A percentile compares a stretch with the other conserved stretches of the same genome.
These are phyloP conservation scores for Coemansia asiatica DNA, from an alignment of 192 early-diverging fungal species.

Conservation along the genomic window DNA sequence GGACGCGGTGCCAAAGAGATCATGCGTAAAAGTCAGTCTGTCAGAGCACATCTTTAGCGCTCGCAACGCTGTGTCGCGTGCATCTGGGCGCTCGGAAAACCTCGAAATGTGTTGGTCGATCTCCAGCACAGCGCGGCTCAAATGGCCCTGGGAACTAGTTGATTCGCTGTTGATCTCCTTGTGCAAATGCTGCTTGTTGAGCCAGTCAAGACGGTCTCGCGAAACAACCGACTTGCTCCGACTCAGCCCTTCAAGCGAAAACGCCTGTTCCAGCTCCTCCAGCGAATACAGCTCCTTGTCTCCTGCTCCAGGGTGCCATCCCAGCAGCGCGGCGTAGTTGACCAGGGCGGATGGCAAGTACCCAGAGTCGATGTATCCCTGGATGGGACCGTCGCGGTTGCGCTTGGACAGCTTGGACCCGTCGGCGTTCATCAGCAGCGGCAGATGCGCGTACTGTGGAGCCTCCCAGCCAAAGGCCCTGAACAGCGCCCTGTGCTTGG, in stretches of 20 bases:
- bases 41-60: constrained; percentile 35
- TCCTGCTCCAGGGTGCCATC: constrained; percentile 65
- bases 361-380: constrained; percentile 73
- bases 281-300: constrained; percentile 68
- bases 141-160: not conserved
- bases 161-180: not conserved
- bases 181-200: constrained; percentile 49
- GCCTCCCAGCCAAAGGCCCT: constrained; percentile 74
- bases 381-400: constrained; percentile 68
- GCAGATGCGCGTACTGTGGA: constrained; percentile 84
- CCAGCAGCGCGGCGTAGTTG: constrained; percentile 85
- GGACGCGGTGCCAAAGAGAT: constrained; percentile 25
- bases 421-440: constrained; percentile 80
- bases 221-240: constrained; percentile 51
- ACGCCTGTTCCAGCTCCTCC: constrained; percentile 24
- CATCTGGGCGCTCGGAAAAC: not conserved
- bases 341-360: constrained; percentile 82
- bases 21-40: constrained; percentile 33
- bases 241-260: constrained; percentile 37
- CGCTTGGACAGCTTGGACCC: constrained; percentile 90
- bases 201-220: constrained; percentile 48
- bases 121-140: constrained; percentile 14
- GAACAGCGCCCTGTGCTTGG: constrained; percentile 87
- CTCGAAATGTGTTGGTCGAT: not conserved
- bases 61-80: not conserved